A percentile compares a stretch with the other conserved stretches of the same genome.
These are phyloP conservation scores for Atractiella rhizophila DNA, from an alignment of 768 basidiomycete species.

Conservation along the genomic window DNA sequence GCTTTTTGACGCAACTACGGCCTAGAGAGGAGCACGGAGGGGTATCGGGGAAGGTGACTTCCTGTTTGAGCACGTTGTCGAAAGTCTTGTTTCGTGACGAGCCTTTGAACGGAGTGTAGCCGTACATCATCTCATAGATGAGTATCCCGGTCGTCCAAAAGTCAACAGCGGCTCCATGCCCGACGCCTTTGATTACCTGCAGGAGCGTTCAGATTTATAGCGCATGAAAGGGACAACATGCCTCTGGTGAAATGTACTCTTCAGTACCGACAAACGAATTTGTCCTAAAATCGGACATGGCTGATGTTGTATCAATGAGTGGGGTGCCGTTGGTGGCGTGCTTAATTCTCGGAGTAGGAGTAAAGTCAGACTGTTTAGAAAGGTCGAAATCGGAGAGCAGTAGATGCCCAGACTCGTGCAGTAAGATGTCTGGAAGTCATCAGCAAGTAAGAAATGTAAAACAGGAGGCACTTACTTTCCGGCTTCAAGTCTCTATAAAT, in stretches of 20 bases:
- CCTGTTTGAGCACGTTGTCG: slow-evolving; percentile 66
- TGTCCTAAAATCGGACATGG: slow-evolving; percentile 89
- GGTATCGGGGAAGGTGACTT: slow-evolving; percentile 62
- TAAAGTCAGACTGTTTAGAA: slow-evolving; percentile 73
- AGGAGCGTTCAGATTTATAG: not conserved
- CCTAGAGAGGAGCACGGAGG: slow-evolving; percentile 53
- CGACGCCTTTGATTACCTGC: slow-evolving; percentile 86
- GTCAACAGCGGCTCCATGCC: slow-evolving; percentile 93
- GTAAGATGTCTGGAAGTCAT: slow-evolving; percentile 49
- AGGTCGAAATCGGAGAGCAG: slow-evolving; percentile 99
- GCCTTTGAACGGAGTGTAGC: slow-evolving; percentile 97
- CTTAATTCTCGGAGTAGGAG: slow-evolving; percentile 62
- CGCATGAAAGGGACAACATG: not conserved
- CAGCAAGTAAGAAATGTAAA: not conserved
- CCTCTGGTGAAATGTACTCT: slow-evolving; percentile 31
- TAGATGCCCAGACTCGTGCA: slow-evolving; percentile 95
- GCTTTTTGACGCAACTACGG: slow-evolving; percentile 61
- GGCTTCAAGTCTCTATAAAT: slow-evolving; percentile 98
- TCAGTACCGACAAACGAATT: slow-evolving; percentile 97
- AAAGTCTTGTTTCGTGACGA: slow-evolving; percentile 83
- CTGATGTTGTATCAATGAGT: slow-evolving; percentile 85
- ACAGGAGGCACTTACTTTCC: slow-evolving; percentile 48
- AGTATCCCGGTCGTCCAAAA: slow-evolving; percentile 94
- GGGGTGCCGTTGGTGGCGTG: slow-evolving; percentile 74
- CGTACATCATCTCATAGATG: slow-evolving; percentile 87